Evolutionary conservation across 2,329 filamentous ascomycete genomes (phyloP).

Genomic region (Paraphaeosphaeria minitans): DNA sequence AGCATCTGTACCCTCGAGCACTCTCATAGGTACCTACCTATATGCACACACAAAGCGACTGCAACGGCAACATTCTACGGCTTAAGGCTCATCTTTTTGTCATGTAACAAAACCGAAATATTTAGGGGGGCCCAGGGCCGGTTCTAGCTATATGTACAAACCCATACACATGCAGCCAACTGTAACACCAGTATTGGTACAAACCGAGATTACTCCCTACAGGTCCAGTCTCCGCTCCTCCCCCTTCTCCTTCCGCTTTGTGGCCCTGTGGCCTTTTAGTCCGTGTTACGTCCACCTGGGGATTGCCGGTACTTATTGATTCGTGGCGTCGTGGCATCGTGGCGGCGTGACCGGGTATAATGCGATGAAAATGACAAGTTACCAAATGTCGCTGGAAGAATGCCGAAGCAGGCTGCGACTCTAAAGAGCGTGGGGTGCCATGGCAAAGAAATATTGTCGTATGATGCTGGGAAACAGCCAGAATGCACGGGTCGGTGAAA

Average conservation of each 20-base stretch:
- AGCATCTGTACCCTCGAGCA: too few species aligned
- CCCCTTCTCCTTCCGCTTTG: neutral
- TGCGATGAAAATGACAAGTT: neutral
- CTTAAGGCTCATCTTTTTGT: neutral
- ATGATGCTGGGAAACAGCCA: neutral
- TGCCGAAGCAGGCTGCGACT: conserved; percentile 1
- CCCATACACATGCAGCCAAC: neutral
- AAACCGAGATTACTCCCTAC: neutral
- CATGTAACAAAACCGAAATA: conserved; percentile 7
- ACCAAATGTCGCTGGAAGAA: neutral
- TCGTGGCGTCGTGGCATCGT: conserved; percentile 3
- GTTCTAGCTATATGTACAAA: conserved; percentile 2
- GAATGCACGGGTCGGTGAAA: neutral
- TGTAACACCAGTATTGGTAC: conserved; percentile 1
- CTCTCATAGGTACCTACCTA: too few species aligned
- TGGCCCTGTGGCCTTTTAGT: neutral
- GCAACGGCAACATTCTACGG: neutral
- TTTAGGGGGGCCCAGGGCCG: conserved; percentile 1
- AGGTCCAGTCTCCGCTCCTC: neutral
- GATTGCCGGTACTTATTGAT: neutral
- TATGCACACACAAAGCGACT: neutral
- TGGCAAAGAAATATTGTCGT: neutral
- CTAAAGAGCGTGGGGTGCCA: neutral
- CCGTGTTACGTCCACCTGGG: conserved; percentile 3
- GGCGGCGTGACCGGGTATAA: conserved; percentile 8